Conservation (phyloP, 208 protist genomes). For the Leishmania arabica region DNA sequence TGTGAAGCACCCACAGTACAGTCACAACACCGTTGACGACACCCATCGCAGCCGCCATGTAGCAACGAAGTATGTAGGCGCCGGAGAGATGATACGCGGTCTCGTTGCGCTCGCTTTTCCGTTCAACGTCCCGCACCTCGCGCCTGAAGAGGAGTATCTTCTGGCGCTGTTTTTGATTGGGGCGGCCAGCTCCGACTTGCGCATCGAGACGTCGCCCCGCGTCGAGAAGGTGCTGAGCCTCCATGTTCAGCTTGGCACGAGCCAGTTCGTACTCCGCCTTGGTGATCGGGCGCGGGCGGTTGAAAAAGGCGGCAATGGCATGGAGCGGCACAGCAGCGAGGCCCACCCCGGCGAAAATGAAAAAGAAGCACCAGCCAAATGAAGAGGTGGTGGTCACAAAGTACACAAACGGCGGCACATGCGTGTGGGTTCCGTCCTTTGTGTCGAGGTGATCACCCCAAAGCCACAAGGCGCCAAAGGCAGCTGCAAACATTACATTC, state of each 20-base stretch:
- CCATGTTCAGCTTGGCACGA: slow-evolving; percentile 60
- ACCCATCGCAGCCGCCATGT: slow-evolving; percentile 39
- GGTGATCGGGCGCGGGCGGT: slow-evolving; percentile 76
- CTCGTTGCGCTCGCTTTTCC: slow-evolving; percentile 70
- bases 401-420: slow-evolving; percentile 61
- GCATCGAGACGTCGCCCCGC: slow-evolving; percentile 61
- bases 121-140: slow-evolving; percentile 78
- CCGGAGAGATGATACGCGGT: slow-evolving; percentile 69
- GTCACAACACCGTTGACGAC: slow-evolving; percentile 54
- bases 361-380: slow-evolving; percentile 88
- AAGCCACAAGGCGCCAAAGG: slow-evolving; percentile 30
- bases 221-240: slow-evolving; percentile 72
- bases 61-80: slow-evolving; percentile 54
- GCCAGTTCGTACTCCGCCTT: slow-evolving; percentile 71
- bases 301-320: slow-evolving; percentile 67
- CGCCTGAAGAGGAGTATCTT: slow-evolving; percentile 72
- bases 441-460: slow-evolving; percentile 23
- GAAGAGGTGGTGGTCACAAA: slow-evolving; percentile 61
- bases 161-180: slow-evolving; percentile 39
- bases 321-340: slow-evolving; percentile 90
- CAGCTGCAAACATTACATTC: slow-evolving; percentile 17
- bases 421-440: slow-evolving; percentile 11
- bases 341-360: slow-evolving; percentile 94
- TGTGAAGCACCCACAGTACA: slow-evolving; percentile 88
- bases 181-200: slow-evolving; percentile 28